Base-by-base conservation (phyloP, 495 filamentous ascomycete genomes). In the Corynascus novoguineensis region DNA sequence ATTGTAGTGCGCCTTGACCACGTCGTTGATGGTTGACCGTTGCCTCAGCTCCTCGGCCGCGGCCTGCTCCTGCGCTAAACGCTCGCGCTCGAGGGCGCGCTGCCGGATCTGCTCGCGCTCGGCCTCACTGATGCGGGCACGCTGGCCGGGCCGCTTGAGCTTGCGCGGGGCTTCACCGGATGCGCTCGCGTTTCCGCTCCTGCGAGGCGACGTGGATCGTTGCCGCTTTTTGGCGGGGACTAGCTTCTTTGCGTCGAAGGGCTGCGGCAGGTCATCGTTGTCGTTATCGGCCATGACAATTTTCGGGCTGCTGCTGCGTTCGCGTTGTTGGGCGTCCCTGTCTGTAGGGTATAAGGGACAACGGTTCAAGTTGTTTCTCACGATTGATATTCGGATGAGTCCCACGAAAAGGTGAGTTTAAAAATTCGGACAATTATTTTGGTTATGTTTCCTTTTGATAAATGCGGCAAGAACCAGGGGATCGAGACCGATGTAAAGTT, bases 1-100 rank as follows among this genome's bases (percentile, higher is more conserved):
- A 63, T 98, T 98, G 79, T 98, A 98, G 71, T 97, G 92, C 47
- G 92, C 86, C 11, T 83, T 80, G 15, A 97, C 95, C 1, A 92
- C 83, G 62, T 98, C 90, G 55, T 91, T 82, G 47, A 91, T 86
- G 8, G 85, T 84, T 8, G 73, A 63, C 64, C 58, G 77, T 67
- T 61, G 66, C 19, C 65, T 63, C 54, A 22, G 27, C 45, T 55
- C 29, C 17, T 61, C 73, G 63, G 65, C 66, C 19, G 62, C 70
- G 14, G 69, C 70, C 11, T 78, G 78, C 45, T 81, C 76, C 48
- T 78, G 75, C 59, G 78, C 72, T 48, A 81, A 78, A 12, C 80
- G 81, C 51, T 92, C 82, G 37, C 83, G 76, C 62, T 87, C 82
- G 58, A 84, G 73, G 44, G 85, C 81, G 60, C 83, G 79, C 58